Percentiles rank a stretch among this genome's conserved stretches.
phyloP scores from a whole-genome alignment of 2,329 filamentous ascomycete species.

The Magnaporthiopsis poae region DNA sequence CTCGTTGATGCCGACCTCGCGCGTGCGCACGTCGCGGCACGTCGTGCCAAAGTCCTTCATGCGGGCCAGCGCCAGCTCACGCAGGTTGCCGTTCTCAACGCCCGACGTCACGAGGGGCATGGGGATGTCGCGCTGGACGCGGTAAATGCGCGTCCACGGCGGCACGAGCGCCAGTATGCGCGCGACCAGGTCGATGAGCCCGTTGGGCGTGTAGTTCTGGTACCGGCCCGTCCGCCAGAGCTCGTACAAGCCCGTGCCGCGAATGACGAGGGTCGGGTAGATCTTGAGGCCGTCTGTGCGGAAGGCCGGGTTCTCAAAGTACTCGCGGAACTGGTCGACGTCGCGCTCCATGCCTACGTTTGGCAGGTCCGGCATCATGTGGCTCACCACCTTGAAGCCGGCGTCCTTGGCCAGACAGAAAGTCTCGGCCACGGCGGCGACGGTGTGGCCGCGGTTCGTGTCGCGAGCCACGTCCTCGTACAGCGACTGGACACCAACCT shows the following conservation, averaged over 20 bases:
- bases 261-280: constrained; percentile 92
- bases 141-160: constrained; percentile 97
- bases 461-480: constrained; percentile 98
- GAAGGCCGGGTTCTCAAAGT: constrained; percentile 94
- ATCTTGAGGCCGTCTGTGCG: constrained; percentile 95
- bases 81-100: constrained; percentile 92
- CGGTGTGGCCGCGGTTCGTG: constrained; percentile 92
- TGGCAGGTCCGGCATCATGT: constrained; percentile 98
- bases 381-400: constrained; percentile 95
- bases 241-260: constrained; percentile 92
- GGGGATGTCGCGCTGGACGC: constrained; percentile 96
- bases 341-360: constrained; percentile 98
- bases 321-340: constrained; percentile 91
- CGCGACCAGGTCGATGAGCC: constrained; percentile 86
- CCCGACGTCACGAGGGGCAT: constrained; percentile 99
- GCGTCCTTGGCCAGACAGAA: constrained; percentile 97
- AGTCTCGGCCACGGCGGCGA: constrained; percentile 88
- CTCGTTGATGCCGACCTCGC: constrained; percentile 96
- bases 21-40: constrained; percentile 88
- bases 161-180: constrained; percentile 91
- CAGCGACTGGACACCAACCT: constrained; percentile 89
- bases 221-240: constrained; percentile 94
- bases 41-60: constrained; percentile 99
- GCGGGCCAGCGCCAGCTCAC: constrained; percentile 83
- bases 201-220: constrained; percentile 98